Evolutionary conservation across 768 basidiomycete genomes (phyloP).

Genomic region (Leccinum barrowsii): DNA sequence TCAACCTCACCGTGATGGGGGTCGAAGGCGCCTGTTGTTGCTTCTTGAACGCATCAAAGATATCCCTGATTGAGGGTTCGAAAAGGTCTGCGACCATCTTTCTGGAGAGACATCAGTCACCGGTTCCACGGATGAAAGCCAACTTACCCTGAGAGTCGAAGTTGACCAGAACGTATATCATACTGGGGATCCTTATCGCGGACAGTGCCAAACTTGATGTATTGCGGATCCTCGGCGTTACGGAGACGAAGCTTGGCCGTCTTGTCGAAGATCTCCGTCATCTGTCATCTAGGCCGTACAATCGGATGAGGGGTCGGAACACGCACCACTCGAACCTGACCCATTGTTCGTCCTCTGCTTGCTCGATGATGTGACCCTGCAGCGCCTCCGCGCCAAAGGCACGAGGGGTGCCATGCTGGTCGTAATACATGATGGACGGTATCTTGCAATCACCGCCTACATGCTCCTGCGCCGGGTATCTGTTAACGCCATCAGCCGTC

Average conservation of each 20-base stretch:
- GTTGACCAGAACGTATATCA: conserved; percentile 38
- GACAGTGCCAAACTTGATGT: conserved; percentile 40
- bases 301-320: not conserved
- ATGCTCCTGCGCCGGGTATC: conserved; percentile 42
- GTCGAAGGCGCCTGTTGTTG: conserved; percentile 30
- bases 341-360: conserved; percentile 44
- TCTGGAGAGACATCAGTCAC: conserved; percentile 21
- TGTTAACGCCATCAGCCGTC: conserved; percentile 9
- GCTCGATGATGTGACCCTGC: conserved; percentile 36
- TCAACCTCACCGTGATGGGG: conserved; percentile 31
- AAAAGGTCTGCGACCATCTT: conserved; percentile 42
- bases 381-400: conserved; percentile 46
- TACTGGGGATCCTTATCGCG: conserved; percentile 37
- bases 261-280: conserved; percentile 38
- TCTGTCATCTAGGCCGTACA: conserved; percentile 12
- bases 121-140: not conserved
- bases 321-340: conserved; percentile 43
- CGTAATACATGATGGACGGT: conserved; percentile 47
- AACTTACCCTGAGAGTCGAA: conserved; percentile 36
- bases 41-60: conserved; percentile 33
- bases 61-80: conserved; percentile 38
- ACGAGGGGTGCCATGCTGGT: conserved; percentile 35
- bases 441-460: conserved; percentile 46
- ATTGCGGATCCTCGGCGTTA: conserved; percentile 35
- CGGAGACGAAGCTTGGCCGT: conserved; percentile 44